These are phyloP conservation scores for Stenocarpella maydis DNA, from an alignment of 2,329 filamentous ascomycete species.

Conservation along the genomic window DNA sequence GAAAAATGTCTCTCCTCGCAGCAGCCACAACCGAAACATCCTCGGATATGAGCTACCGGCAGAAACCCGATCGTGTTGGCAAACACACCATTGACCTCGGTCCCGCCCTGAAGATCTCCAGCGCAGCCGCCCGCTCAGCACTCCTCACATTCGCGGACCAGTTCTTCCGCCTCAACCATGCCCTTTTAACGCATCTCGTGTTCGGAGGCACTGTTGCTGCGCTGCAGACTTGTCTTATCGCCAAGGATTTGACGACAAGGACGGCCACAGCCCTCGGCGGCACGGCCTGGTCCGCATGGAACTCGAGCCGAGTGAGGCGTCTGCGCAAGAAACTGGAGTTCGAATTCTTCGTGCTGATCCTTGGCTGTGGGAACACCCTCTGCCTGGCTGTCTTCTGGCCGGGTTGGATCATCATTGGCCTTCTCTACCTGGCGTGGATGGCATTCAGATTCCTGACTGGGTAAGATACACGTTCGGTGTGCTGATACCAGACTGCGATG, in stretches of 20 bases:
- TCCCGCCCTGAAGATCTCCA: conserved; percentile 9
- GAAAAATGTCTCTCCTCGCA: conserved; percentile 27
- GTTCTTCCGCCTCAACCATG: conserved; percentile 26
- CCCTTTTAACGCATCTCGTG: conserved; percentile 36
- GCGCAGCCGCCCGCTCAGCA: conserved; percentile 1
- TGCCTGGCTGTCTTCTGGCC: conserved; percentile 65
- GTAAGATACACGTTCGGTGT: conserved; percentile 16
- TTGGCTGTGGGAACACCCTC: conserved; percentile 59
- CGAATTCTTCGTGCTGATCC: conserved; percentile 60
- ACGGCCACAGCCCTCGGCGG: conserved; percentile 32
- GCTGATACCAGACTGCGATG: conserved; percentile 13
- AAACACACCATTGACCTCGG: conserved; percentile 28
- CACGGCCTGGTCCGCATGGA: conserved; percentile 46
- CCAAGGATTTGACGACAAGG: conserved; percentile 35
- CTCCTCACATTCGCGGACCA: conserved; percentile 24
- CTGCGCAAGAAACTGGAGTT: conserved; percentile 58
- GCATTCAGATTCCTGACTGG: conserved; percentile 42
- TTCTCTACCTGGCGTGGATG: conserved; percentile 46
- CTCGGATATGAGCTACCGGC: conserved; percentile 25
- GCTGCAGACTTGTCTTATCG: conserved; percentile 43
- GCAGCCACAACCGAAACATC: conserved; percentile 17
- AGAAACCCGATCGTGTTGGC: conserved; percentile 25
- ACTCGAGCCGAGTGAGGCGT: conserved; percentile 46
- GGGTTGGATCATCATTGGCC: conserved; percentile 59
- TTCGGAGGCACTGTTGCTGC: conserved; percentile 43